phyloP scores from a whole-genome alignment of 2,329 filamentous ascomycete species.

The Stagonosporopsis tanaceti region DNA sequence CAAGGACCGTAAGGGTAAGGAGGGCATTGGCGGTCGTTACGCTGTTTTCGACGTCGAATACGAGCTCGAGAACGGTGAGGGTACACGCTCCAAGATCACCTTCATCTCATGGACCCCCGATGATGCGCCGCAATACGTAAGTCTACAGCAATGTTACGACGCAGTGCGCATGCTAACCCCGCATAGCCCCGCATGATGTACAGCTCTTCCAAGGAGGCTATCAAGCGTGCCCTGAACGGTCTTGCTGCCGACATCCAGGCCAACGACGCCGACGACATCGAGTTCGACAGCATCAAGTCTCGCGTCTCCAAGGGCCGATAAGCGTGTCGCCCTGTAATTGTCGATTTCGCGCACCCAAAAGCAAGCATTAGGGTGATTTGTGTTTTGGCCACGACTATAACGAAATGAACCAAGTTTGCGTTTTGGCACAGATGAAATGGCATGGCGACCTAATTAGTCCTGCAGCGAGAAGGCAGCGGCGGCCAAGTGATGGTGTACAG shows the following conservation, averaged over 20 bases:
- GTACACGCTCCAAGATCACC: constrained; percentile 66
- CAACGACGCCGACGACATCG: constrained; percentile 84
- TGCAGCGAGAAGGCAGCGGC: constrained; percentile 1
- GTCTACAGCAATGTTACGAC: constrained; percentile 29
- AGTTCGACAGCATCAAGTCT: constrained; percentile 73
- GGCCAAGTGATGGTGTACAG: constrained; percentile 16
- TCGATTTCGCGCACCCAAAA: constrained; percentile 32
- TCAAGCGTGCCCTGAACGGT: constrained; percentile 80
- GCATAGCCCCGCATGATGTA: constrained; percentile 85
- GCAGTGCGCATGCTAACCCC: constrained; percentile 20
- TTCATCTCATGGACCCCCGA: constrained; percentile 53
- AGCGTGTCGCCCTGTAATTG: constrained; percentile 26
- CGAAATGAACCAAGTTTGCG: constrained; percentile 29
- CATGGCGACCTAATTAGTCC: constrained; percentile 10
- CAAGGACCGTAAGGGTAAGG: constrained; percentile 70
- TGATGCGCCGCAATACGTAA: constrained; percentile 79
- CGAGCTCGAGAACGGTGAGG: constrained; percentile 74
- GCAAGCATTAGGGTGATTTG: constrained; percentile 26
- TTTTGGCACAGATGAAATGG: constrained; percentile 26
- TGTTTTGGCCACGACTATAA: constrained; percentile 28
- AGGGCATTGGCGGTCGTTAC: constrained; percentile 74
- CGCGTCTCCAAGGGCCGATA: constrained; percentile 61
- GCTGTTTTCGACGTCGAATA: constrained; percentile 88
- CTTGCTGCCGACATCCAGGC: constrained; percentile 81
- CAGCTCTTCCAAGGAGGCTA: constrained; percentile 85